Conservation (phyloP, 352 stramenopile species). For the Phytophthora rubi region DNA sequence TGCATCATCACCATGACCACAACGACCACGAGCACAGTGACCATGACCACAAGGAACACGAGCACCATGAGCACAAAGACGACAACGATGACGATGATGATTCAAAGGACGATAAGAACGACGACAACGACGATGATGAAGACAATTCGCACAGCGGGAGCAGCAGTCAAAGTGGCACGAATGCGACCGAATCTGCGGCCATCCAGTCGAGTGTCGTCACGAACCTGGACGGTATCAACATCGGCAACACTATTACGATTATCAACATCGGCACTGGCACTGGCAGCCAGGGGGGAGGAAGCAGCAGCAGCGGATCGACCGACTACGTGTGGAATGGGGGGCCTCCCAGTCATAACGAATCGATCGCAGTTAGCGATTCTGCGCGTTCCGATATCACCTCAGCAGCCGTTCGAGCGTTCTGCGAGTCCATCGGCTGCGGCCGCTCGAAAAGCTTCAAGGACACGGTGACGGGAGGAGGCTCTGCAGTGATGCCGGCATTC, state of each 20-base stretch:
- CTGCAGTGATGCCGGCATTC: background rate
- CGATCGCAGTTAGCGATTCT: background rate
- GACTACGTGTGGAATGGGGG: background rate
- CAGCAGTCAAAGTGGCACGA: constrained; percentile 14
- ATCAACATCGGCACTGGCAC: constrained; percentile 39
- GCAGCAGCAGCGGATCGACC: background rate
- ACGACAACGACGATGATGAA: constrained; percentile 14
- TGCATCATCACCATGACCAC: no score
- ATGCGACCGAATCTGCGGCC: constrained; percentile 8
- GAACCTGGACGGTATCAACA: constrained; percentile 42
- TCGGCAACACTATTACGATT: constrained; percentile 49
- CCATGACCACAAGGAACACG: constrained; percentile 2
- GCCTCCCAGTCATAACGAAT: background rate
- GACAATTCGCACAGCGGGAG: no score
- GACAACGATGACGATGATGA: constrained; percentile 5
- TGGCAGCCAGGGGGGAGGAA: constrained; percentile 4
- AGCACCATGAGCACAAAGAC: constrained; percentile 1
- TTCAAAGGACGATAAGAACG: constrained; percentile 5
- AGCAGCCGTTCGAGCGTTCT: constrained; percentile 29
- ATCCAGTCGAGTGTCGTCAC: constrained; percentile 39
- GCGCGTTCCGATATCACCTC: constrained; percentile 27
- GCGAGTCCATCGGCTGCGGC: constrained; percentile 25
- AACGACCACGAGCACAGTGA: background rate
- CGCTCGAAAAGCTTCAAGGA: background rate
- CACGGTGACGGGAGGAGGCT: background rate